phyloP scores from a whole-genome alignment of 139 green algal species.

The Chlamydomonas sp. region DNA sequence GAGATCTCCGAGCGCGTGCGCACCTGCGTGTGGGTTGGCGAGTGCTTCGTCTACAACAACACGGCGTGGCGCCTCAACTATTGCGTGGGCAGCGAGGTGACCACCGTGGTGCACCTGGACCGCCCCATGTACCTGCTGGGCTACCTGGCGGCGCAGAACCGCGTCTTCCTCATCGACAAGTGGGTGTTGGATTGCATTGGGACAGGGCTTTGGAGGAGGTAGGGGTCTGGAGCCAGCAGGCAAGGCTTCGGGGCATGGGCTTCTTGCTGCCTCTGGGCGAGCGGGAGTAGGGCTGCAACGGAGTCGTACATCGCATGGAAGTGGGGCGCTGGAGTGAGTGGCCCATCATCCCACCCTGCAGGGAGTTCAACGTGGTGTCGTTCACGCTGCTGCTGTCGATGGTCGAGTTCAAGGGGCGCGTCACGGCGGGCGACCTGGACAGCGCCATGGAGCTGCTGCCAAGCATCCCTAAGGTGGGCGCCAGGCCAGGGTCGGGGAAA shows the following conservation, averaged over 20 bases:
- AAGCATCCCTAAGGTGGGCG: constrained; percentile 52
- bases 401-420: constrained; percentile 95
- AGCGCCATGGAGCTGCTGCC: constrained; percentile 63
- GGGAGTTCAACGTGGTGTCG: constrained; percentile 78
- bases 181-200: constrained; percentile 4
- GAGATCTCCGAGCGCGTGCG: constrained; percentile 57
- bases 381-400: constrained; percentile 96
- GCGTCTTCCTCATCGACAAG: constrained; percentile 97
- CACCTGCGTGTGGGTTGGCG: constrained; percentile 79
- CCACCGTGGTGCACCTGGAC: constrained; percentile 97
- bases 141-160: constrained; percentile 91
- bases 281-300: too few species aligned
- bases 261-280: too few species aligned
- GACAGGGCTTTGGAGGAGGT: too few species aligned
- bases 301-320: too few species aligned
- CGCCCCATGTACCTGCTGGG: constrained; percentile 97
- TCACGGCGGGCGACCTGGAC: constrained; percentile 66
- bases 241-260: too few species aligned
- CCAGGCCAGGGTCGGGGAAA: too few species aligned
- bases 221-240: too few species aligned
- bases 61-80: constrained; percentile 97
- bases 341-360: too few species aligned
- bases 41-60: constrained; percentile 99
- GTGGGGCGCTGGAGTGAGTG: too few species aligned
- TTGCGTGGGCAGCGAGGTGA: constrained; percentile 96